phyloP scores from a whole-genome alignment of 2,329 filamentous ascomycete species.

The Coleophoma eucalyptorum region DNA sequence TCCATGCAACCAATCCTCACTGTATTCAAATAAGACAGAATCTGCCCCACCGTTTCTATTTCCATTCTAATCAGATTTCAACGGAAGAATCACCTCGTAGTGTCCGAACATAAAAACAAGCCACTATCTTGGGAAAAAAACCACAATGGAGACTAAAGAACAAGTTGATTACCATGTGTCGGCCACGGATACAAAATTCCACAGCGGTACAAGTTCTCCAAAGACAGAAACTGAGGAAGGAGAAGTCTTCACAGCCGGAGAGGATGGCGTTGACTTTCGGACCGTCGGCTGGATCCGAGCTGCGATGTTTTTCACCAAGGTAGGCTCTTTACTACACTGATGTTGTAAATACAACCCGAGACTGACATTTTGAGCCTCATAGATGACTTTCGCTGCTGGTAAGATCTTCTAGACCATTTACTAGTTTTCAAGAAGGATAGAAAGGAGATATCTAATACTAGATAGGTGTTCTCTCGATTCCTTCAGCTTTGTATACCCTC shows the following conservation, averaged over 20 bases:
- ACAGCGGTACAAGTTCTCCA: not conserved
- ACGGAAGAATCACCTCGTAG: too few species aligned
- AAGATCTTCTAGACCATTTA: not conserved
- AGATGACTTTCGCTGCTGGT: not conserved
- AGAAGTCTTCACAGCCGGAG: constrained; percentile 37
- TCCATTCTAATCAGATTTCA: too few species aligned
- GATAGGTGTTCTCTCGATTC: not conserved
- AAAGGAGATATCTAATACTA: not conserved
- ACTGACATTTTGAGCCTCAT: not conserved
- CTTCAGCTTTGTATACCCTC: constrained; percentile 30
- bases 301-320: constrained; percentile 39
- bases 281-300: constrained; percentile 43
- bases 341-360: not conserved
- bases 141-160: too few species aligned
- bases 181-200: not conserved
- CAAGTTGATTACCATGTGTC: not conserved
- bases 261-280: constrained; percentile 38
- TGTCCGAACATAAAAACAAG: too few species aligned
- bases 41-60: too few species aligned
- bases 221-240: not conserved
- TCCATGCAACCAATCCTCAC: too few species aligned
- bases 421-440: not conserved
- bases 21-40: too few species aligned
- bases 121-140: too few species aligned
- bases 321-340: not conserved